Evolutionary conservation across 179 eudicot genomes (phyloP), one percentile per base, ranked within the genome.

Genomic region (Silene noctiflora): DNA sequence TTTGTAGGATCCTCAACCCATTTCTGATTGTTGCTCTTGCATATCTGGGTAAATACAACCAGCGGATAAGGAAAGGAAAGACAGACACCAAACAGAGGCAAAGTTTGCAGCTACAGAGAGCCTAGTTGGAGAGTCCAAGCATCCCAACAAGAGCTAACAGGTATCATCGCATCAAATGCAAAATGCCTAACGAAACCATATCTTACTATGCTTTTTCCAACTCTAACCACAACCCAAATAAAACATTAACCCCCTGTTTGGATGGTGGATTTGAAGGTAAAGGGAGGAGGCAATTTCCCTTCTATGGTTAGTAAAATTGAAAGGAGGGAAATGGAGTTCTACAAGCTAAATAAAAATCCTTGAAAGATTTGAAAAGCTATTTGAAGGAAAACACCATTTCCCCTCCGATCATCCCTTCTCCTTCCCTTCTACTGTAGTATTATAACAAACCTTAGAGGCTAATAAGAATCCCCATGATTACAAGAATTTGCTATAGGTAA

Each of bases 1-100:
- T 95, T 95, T 71, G 96, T 83, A 44, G 99, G 99, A 85, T 95
- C 98, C 84, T 95, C 99, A 73, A 95, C 98, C 98, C 98, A 95
- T 66, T 89, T 88, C 75, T 84, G 96, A 80, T 82, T 81, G 69
- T 81, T 81, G 69, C 77, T 80, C 82, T 67, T 71, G 86, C 99
- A 95, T 80, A 95, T 87, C 99, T 95, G 89, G 83, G 82, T 65
- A 69, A 2, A 17, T 63, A 72, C 31, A 64, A 31, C 58, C 55
- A 55, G 53, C 58, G 56, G 29, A 76, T 19, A n/a, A 6, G 27
- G 27, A 5, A 27, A 20, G 62, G 62, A 3, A 71, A 55, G 33
- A 48, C 19, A 53, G 19, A 8, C 63, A 48, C 29, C 19, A 62
- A 29, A 14, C 24, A 27, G 6, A 58, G 6, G 22, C 0, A 24